phyloP scores from a whole-genome alignment of 148 eudicot genomes.

The Beta vulgaris region DNA sequence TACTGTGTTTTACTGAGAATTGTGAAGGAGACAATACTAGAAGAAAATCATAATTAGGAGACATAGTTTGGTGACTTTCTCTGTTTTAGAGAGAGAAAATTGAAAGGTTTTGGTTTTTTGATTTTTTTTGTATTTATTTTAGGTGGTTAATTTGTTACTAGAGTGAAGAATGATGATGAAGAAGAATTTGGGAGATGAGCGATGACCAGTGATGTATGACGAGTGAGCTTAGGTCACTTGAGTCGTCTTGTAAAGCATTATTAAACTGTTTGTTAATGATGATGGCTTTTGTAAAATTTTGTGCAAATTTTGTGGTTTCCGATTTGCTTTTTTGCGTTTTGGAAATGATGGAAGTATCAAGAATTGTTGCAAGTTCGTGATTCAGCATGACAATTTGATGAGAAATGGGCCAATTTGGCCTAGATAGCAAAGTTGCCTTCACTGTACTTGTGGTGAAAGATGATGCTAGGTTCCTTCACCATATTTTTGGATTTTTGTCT shows the following conservation, averaged over 20 bases:
- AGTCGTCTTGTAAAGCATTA: slow-evolving; percentile 33
- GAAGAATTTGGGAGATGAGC: slow-evolving; percentile 2
- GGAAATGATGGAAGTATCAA: background rate
- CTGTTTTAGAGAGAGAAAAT: slow-evolving; percentile 22
- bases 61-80: slow-evolving; percentile 8
- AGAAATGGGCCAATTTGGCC: background rate
- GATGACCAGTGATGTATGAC: slow-evolving; percentile 31
- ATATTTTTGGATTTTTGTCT: no score
- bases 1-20: no score
- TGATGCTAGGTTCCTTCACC: no score
- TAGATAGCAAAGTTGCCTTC: no score
- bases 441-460: no score
- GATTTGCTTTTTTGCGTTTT: background rate
- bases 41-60: slow-evolving; percentile 15
- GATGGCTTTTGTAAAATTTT: slow-evolving; percentile 9
- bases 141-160: slow-evolving; percentile 2
- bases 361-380: background rate
- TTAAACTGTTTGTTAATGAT: slow-evolving; percentile 8
- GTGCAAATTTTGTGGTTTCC: background rate
- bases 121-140: no score
- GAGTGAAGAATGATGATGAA: slow-evolving; percentile 3
- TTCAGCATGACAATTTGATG: background rate
- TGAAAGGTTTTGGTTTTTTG: background rate
- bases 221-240: slow-evolving; percentile 23
- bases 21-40: no score